Conservation (phyloP, 768 basidiomycete species). For the Gloeostereum incarnatum region DNA sequence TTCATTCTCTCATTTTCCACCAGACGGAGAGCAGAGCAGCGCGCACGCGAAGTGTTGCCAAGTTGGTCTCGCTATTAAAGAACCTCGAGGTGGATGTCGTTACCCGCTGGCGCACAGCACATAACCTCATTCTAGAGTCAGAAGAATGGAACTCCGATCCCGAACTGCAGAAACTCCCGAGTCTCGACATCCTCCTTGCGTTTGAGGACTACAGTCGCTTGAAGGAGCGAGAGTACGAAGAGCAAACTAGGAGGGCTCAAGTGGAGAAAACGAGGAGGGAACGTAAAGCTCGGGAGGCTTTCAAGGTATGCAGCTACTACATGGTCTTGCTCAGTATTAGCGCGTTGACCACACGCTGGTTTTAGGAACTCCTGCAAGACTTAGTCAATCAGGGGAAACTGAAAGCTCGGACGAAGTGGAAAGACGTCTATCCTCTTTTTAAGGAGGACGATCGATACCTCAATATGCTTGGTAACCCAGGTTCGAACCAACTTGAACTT, state of each 20-base stretch:
- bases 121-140: slow-evolving; percentile 65
- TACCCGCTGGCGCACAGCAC: slow-evolving; percentile 88
- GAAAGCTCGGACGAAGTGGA: slow-evolving; percentile 86
- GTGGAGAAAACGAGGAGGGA: slow-evolving; percentile 81
- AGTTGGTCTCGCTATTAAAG: slow-evolving; percentile 80
- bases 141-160: slow-evolving; percentile 70
- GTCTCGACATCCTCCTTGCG: slow-evolving; percentile 83
- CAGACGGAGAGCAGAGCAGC: slow-evolving; percentile 76
- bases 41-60: slow-evolving; percentile 71
- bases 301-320: slow-evolving; percentile 49
- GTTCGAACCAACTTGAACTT: slow-evolving; percentile 90
- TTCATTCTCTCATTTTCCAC: slow-evolving; percentile 1
- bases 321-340: neutral
- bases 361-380: slow-evolving; percentile 63
- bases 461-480: slow-evolving; percentile 83
- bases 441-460: slow-evolving; percentile 76
- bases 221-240: slow-evolving; percentile 86
- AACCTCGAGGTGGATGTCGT: slow-evolving; percentile 83
- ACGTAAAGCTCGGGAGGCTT: slow-evolving; percentile 85
- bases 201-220: slow-evolving; percentile 93
- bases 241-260: slow-evolving; percentile 68
- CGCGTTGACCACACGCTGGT: too few species aligned
- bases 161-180: slow-evolving; percentile 77
- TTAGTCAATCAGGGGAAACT: slow-evolving; percentile 60
- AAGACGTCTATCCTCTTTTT: slow-evolving; percentile 74